A percentile compares a stretch with the other conserved stretches of the same genome.
Evolutionary conservation across 371 early-diverging fungal species (phyloP).

Genomic region (Chytridium lagenaria): DNA sequence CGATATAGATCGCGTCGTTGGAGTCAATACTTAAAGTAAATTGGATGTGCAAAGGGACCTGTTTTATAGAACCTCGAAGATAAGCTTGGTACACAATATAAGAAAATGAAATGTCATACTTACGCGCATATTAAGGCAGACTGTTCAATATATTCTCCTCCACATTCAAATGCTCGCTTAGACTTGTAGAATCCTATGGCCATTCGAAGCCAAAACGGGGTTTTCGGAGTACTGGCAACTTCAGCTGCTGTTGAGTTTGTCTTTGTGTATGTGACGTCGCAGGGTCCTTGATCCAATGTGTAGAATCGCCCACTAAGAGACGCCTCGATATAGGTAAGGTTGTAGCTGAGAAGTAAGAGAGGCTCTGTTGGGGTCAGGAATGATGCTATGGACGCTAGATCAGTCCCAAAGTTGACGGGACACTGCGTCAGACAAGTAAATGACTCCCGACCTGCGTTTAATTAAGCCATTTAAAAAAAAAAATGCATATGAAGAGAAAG

Average conservation of each 20-base stretch:
- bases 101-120: too few species aligned
- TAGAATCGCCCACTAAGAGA: too few species aligned
- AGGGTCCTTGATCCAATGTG: too few species aligned
- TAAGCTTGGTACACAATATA: too few species aligned
- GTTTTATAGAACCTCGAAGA: too few species aligned
- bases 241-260: too few species aligned
- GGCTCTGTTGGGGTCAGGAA: background rate
- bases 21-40: background rate
- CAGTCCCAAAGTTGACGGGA: background rate
- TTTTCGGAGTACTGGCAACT: background rate
- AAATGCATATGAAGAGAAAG: too few species aligned
- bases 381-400: background rate
- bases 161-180: background rate
- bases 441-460: too few species aligned
- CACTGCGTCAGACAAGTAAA: too few species aligned
- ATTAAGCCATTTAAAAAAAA: too few species aligned
- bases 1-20: background rate
- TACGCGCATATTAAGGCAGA: background rate
- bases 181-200: background rate
- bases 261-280: too few species aligned
- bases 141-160: background rate
- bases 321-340: too few species aligned
- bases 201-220: background rate
- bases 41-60: background rate
- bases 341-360: background rate